Evolutionary conservation across 2,329 filamentous ascomycete species (phyloP).

Genomic region (Aspergillus texensis): DNA sequence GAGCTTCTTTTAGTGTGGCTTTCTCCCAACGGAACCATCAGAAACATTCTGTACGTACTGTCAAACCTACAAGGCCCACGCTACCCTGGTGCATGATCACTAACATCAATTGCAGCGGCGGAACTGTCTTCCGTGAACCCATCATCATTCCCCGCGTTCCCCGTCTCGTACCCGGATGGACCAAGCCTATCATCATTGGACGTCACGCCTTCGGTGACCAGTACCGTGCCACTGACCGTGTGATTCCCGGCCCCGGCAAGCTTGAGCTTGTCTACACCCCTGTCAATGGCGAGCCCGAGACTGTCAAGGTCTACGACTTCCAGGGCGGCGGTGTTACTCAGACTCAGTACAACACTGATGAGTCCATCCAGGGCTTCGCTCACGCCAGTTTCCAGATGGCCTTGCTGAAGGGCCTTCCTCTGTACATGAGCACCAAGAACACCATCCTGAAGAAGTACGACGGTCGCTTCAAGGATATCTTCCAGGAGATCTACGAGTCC

Average conservation of each 20-base stretch:
- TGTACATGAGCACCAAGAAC: constrained; percentile 99
- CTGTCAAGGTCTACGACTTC: constrained; percentile 90
- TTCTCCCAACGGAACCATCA: constrained; percentile 88
- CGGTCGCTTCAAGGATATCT: constrained; percentile 98
- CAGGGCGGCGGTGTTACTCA: constrained; percentile 83
- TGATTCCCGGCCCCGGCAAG: constrained; percentile 80
- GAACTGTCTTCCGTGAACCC: constrained; percentile 98
- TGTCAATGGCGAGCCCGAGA: constrained; percentile 73
- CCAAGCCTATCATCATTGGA: constrained; percentile 98
- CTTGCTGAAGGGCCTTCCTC: constrained; percentile 79
- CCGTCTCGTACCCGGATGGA: constrained; percentile 93
- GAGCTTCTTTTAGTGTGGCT: constrained; percentile 75
- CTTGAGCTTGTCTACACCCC: constrained; percentile 96
- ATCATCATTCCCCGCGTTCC: constrained; percentile 95
- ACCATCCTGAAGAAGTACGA: constrained; percentile 99
- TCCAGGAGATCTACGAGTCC: constrained; percentile 92
- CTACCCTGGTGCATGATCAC: constrained; percentile 20
- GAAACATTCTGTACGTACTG: constrained; percentile 62
- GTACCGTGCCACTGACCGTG: constrained; percentile 92
- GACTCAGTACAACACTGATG: constrained; percentile 98
- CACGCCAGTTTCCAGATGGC: constrained; percentile 97
- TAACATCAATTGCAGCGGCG: constrained; percentile 57
- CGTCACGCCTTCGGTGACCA: constrained; percentile 98
- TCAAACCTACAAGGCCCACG: not conserved
- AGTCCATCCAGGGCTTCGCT: constrained; percentile 91